phyloP scores from a whole-genome alignment of 2,329 filamentous ascomycete genomes.

The Tolypocladium nubicola region DNA sequence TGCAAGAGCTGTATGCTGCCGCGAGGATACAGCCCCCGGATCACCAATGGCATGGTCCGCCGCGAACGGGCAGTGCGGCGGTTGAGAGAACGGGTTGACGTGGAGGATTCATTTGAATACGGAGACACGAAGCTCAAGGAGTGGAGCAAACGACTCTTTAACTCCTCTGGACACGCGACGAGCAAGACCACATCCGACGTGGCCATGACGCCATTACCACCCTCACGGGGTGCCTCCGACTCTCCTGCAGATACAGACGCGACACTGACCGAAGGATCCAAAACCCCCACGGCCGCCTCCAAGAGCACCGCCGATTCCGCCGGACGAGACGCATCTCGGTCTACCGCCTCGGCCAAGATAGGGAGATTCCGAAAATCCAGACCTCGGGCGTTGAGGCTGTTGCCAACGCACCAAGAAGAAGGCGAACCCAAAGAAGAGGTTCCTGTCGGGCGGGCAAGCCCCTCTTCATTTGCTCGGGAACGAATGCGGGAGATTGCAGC shows the following conservation, averaged over 20 bases:
- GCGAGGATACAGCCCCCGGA: constrained; percentile 50
- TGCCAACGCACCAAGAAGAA: constrained; percentile 28
- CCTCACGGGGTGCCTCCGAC: constrained; percentile 1
- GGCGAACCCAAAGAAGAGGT: constrained; percentile 17
- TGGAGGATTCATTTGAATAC: constrained; percentile 25
- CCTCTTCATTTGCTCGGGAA: constrained; percentile 31
- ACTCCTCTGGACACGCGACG: constrained; percentile 10
- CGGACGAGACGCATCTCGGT: constrained; percentile 1
- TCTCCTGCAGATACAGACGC: background rate
- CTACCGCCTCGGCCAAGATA: constrained; percentile 9
- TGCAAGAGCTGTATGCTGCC: constrained; percentile 82
- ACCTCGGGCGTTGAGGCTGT: constrained; percentile 19
- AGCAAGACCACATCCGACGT: constrained; percentile 8
- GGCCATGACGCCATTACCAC: constrained; percentile 14
- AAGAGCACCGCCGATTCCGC: background rate
- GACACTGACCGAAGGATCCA: background rate
- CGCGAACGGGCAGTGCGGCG: constrained; percentile 61
- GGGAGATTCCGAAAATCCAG: constrained; percentile 15
- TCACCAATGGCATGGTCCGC: constrained; percentile 81
- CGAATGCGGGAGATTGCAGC: constrained; percentile 32
- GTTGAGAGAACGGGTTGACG: constrained; percentile 41
- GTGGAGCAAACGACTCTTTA: constrained; percentile 25
- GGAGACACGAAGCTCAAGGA: constrained; percentile 22
- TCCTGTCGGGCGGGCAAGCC: constrained; percentile 24
- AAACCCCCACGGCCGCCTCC: background rate